Evolutionary conservation across 2,329 filamentous ascomycete genomes (phyloP).

Genomic region (Sporothrix phasma): DNA sequence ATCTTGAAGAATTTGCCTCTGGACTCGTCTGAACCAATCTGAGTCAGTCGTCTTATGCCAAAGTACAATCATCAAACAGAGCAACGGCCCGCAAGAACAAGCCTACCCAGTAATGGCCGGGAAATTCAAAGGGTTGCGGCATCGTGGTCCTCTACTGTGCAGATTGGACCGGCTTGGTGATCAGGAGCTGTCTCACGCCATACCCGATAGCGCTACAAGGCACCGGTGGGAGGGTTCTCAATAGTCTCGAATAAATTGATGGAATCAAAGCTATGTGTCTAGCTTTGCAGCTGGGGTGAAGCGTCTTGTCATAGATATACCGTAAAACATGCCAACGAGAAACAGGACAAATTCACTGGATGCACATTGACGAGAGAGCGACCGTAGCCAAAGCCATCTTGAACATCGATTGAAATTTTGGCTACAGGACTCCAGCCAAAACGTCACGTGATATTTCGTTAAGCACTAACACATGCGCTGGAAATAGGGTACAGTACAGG

Average conservation of each 20-base stretch:
- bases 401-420: too few relatives aligned
- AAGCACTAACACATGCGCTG: background rate
- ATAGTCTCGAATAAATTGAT: too few relatives aligned
- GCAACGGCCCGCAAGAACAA: background rate
- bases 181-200: background rate
- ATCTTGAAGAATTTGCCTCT: conserved; percentile 60
- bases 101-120: conserved; percentile 45
- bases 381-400: too few relatives aligned
- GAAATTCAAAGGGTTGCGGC: conserved; percentile 30
- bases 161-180: background rate
- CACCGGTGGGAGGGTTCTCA: too few relatives aligned
- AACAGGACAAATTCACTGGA: too few relatives aligned
- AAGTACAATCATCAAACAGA: background rate
- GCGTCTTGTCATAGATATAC: too few relatives aligned
- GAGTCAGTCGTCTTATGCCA: background rate
- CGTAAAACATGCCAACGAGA: too few relatives aligned
- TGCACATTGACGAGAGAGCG: too few relatives aligned
- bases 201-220: background rate
- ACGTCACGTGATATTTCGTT: background rate
- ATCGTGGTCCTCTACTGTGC: background rate
- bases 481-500: background rate
- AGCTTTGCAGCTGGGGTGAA: too few relatives aligned
- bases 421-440: too few relatives aligned
- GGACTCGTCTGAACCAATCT: conserved; percentile 33
- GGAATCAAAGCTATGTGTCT: too few relatives aligned